Evolutionary conservation across 2,329 filamentous ascomycete species (phyloP).

Genomic region (Trichoderma hamatum): DNA sequence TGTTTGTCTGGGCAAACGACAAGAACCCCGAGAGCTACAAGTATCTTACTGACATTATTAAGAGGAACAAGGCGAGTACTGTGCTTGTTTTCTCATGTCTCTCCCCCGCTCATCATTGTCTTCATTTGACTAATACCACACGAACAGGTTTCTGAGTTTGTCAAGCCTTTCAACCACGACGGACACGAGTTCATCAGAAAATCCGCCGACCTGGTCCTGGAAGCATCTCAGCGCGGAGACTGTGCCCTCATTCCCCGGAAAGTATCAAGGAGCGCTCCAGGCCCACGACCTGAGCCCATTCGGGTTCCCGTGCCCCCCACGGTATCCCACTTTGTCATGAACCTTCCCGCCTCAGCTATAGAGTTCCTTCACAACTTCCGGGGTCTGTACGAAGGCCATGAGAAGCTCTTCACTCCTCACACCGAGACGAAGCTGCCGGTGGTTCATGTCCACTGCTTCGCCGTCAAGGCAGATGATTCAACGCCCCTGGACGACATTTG

Average conservation of each 20-base stretch:
- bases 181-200: conserved; percentile 77
- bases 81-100: not conserved
- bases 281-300: conserved; percentile 42
- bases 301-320: conserved; percentile 66
- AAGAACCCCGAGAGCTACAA: conserved; percentile 88
- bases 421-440: conserved; percentile 69
- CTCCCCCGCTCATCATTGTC: not conserved
- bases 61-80: conserved; percentile 72
- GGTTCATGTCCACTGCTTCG: conserved; percentile 95
- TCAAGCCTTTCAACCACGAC: conserved; percentile 79
- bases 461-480: conserved; percentile 77
- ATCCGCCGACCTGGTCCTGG: conserved; percentile 64
- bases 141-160: conserved; percentile 63
- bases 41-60: conserved; percentile 70
- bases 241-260: conserved; percentile 54
- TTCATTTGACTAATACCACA: conserved; percentile 25
- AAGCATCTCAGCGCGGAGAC: conserved; percentile 54
- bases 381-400: conserved; percentile 76
- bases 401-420: conserved; percentile 65
- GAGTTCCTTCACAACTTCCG: conserved; percentile 71
- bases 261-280: conserved; percentile 44
- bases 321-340: conserved; percentile 97
- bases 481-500: conserved; percentile 58
- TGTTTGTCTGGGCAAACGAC: conserved; percentile 97
- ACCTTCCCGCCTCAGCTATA: conserved; percentile 87